Evolutionary conservation across 2,329 filamentous ascomycete genomes (phyloP).

Genomic region (Fusarium sp.): DNA sequence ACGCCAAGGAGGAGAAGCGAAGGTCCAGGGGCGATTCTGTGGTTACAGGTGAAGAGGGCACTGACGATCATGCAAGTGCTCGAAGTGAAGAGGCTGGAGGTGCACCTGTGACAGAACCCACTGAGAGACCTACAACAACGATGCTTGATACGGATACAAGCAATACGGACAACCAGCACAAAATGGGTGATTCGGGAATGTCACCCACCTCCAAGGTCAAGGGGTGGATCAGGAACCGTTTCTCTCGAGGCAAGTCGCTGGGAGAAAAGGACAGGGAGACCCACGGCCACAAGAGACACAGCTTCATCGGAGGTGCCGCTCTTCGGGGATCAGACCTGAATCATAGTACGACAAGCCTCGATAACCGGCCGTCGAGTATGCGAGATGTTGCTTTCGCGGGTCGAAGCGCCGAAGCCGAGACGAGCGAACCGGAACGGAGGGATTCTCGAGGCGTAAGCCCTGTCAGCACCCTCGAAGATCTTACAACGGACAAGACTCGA

Average conservation of each 20-base stretch:
- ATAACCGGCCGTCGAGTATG: conserved; percentile 57
- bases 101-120: conserved; percentile 5
- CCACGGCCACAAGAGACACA: conserved; percentile 50
- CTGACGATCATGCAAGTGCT: conserved; percentile 23
- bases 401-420: conserved; percentile 41
- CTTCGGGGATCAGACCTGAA: conserved; percentile 58
- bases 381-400: conserved; percentile 62
- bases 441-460: conserved; percentile 55
- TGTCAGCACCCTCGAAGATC: conserved; percentile 49
- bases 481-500: conserved; percentile 21
- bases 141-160: conserved; percentile 31
- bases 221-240: conserved; percentile 67
- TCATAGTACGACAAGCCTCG: conserved; percentile 58
- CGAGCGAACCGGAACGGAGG: conserved; percentile 32
- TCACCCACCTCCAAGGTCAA: conserved; percentile 59
- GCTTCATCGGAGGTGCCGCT: conserved; percentile 65
- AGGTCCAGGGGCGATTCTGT: conserved; percentile 50
- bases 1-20: conserved; percentile 64
- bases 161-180: conserved; percentile 28
- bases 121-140: conserved; percentile 5
- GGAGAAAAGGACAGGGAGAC: conserved; percentile 55
- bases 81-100: conserved; percentile 20
- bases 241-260: conserved; percentile 58
- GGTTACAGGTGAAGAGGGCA: conserved; percentile 21
- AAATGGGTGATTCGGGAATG: conserved; percentile 36